Evolutionary conservation across 2,329 filamentous ascomycete genomes (phyloP).

Genomic region (Tolypocladium tundrense): DNA sequence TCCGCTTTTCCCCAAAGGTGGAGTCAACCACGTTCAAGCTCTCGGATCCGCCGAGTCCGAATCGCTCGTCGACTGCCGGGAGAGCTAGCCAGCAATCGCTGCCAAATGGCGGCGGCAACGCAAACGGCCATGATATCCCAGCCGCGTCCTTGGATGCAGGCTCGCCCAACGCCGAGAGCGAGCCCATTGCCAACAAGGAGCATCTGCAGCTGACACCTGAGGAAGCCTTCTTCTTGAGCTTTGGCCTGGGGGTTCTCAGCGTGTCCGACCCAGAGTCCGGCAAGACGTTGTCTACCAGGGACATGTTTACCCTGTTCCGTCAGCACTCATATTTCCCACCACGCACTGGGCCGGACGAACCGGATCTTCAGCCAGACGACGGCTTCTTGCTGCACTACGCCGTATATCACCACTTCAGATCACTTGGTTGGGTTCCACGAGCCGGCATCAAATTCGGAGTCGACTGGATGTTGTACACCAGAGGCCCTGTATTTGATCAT

Average conservation of each 20-base stretch:
- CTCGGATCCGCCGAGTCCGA: constrained; percentile 41
- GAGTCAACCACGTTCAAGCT: constrained; percentile 51
- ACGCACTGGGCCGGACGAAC: constrained; percentile 21
- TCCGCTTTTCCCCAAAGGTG: constrained; percentile 59
- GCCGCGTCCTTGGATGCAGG: neutral
- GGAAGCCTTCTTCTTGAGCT: constrained; percentile 84
- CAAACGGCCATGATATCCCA: constrained; percentile 3
- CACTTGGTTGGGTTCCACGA: constrained; percentile 87
- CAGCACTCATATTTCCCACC: constrained; percentile 61
- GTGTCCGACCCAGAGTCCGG: constrained; percentile 43
- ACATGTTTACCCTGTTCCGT: constrained; percentile 59
- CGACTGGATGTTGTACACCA: constrained; percentile 89
- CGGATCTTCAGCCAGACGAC: constrained; percentile 59
- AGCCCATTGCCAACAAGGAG: constrained; percentile 47
- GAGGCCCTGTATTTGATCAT: constrained; percentile 88
- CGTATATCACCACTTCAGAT: constrained; percentile 93
- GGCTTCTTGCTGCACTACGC: constrained; percentile 78
- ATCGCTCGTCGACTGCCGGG: constrained; percentile 13
- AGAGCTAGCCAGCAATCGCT: constrained; percentile 9
- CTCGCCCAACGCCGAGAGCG: neutral
- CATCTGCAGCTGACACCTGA: constrained; percentile 87
- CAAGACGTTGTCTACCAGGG: constrained; percentile 35
- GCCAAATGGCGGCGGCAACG: constrained; percentile 10
- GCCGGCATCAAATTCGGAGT: constrained; percentile 90
- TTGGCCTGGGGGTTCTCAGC: constrained; percentile 64